A percentile compares a stretch with the other conserved stretches of the same genome.
These are phyloP conservation scores for Solanum dulcamara DNA, from an alignment of 257 asterid species.

Conservation along the genomic window DNA sequence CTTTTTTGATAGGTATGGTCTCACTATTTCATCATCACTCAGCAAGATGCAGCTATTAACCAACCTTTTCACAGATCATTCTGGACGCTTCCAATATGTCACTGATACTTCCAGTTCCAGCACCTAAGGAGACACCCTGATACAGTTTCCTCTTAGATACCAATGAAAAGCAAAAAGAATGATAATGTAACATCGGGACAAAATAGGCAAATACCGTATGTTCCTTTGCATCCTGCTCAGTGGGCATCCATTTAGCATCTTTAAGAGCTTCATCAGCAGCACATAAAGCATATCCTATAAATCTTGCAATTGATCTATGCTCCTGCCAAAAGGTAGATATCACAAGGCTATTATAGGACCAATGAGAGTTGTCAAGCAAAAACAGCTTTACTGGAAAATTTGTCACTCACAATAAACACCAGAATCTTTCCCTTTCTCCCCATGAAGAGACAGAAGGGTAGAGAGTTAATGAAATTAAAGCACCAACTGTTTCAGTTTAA, in stretches of 20 bases:
- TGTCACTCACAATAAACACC: neutral
- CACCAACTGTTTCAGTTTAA: neutral
- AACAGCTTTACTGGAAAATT: neutral
- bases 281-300: conserved; percentile 87
- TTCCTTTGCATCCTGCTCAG: conserved; percentile 68
- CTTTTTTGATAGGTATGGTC: neutral
- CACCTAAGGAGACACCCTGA: conserved; percentile 99
- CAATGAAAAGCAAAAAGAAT: conserved; percentile 1
- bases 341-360: neutral
- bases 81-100: conserved; percentile 87
- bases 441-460: neutral
- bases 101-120: conserved; percentile 88
- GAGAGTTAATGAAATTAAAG: neutral
- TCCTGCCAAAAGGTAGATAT: conserved; percentile 35
- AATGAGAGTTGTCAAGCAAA: neutral
- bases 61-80: conserved; percentile 79
- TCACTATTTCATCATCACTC: neutral
- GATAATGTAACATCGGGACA: neutral
- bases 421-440: neutral
- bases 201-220: conserved; percentile 49
- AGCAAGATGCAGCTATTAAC: neutral
- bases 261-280: conserved; percentile 91
- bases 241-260: conserved; percentile 88
- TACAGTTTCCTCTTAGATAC: conserved; percentile 22
- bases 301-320: conserved; percentile 79